Conservation (phyloP, 495 filamentous ascomycete genomes). For the Aspergillus hancockii region DNA sequence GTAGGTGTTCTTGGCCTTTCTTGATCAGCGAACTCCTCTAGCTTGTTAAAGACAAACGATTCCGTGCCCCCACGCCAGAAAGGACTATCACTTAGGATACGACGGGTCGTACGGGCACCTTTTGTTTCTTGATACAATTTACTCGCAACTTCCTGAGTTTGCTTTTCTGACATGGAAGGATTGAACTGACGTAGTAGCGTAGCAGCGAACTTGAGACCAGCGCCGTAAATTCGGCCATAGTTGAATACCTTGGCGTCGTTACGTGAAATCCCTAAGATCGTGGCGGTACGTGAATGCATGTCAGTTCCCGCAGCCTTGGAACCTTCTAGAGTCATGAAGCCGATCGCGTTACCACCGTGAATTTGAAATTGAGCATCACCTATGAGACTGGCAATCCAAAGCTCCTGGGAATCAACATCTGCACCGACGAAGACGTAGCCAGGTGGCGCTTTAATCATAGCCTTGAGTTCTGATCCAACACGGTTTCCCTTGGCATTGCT, state of each 20-base stretch:
- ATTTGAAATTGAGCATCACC: slow-evolving; percentile 92
- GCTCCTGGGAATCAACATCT: slow-evolving; percentile 97
- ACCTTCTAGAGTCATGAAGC: slow-evolving; percentile 98
- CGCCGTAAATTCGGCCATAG: slow-evolving; percentile 97
- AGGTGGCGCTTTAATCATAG: slow-evolving; percentile 89
- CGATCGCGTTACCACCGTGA: slow-evolving; percentile 93
- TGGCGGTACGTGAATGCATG: slow-evolving; percentile 89
- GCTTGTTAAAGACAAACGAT: slow-evolving; percentile 95
- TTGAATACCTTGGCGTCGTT: slow-evolving; percentile 98
- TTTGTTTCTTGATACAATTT: slow-evolving; percentile 89
- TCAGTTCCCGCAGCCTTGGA: slow-evolving; percentile 93
- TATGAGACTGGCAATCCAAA: slow-evolving; percentile 96
- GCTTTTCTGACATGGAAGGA: slow-evolving; percentile 70
- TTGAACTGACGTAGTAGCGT: slow-evolving; percentile 93
- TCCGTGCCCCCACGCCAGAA: slow-evolving; percentile 99
- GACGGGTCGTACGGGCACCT: slow-evolving; percentile 73
- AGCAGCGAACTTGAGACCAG: slow-evolving; percentile 88
- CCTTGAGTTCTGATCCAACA: slow-evolving; percentile 95
- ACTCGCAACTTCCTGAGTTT: slow-evolving; percentile 72
- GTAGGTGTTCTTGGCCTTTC: slow-evolving; percentile 89
- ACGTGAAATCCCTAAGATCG: slow-evolving; percentile 87
- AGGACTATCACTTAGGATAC: slow-evolving; percentile 63
- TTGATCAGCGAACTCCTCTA: slow-evolving; percentile 96
- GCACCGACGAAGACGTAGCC: slow-evolving; percentile 95
- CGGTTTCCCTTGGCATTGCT: slow-evolving; percentile 95